Evolutionary conservation across 768 basidiomycete species (phyloP).

Genomic region (Calvatia gigantea): DNA sequence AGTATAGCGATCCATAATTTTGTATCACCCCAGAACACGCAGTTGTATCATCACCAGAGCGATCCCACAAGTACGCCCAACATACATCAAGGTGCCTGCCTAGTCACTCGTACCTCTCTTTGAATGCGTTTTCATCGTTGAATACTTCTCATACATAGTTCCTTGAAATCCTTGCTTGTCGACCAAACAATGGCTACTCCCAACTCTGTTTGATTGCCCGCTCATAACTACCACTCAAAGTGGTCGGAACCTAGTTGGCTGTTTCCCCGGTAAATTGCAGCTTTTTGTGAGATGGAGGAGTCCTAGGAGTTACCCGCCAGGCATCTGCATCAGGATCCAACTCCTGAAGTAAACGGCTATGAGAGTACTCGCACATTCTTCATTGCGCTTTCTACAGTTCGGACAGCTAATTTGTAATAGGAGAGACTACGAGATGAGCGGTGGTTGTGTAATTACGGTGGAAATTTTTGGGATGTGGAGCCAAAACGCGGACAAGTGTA

Average conservation of each 20-base stretch:
- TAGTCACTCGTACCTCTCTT: neutral
- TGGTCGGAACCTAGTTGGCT: conserved; percentile 1
- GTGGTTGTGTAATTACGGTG: conserved; percentile 7
- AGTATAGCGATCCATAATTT: neutral
- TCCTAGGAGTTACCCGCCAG: neutral
- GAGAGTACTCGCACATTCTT: too few relatives aligned
- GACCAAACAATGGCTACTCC: too few relatives aligned
- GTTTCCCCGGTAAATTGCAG: neutral
- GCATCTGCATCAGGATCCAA: neutral
- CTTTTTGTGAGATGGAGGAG: conserved; percentile 8
- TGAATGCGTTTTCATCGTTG: too few relatives aligned
- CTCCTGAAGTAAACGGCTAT: conserved; percentile 5
- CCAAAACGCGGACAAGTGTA: too few relatives aligned
- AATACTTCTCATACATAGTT: too few relatives aligned
- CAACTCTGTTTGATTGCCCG: conserved; percentile 2
- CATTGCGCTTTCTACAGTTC: conserved; percentile 4
- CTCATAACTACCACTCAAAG: conserved; percentile 8
- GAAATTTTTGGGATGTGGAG: conserved; percentile 9
- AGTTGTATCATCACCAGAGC: neutral
- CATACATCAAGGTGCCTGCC: neutral
- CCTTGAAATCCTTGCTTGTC: neutral
- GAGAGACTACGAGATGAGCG: conserved; percentile 8
- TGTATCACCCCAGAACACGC: neutral
- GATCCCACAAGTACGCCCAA: neutral
- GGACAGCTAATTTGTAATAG: neutral